These are phyloP conservation scores for Paraphoma sp. DNA, from an alignment of 2,329 filamentous ascomycete species.

Conservation along the genomic window DNA sequence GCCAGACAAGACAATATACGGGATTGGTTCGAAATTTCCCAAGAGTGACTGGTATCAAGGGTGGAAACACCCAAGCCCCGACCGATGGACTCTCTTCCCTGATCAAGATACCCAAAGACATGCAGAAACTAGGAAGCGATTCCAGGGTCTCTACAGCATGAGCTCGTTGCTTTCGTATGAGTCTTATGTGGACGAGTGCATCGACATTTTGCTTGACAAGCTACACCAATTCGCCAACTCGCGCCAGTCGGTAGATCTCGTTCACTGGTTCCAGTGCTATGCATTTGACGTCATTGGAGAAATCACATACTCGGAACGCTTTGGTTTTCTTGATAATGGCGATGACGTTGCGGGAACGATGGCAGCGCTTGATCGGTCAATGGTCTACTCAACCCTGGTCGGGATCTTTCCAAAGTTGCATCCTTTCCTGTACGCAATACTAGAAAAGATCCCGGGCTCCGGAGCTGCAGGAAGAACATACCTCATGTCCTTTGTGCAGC, in stretches of 20 bases:
- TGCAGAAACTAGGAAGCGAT: constrained; percentile 34
- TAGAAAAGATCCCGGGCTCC: constrained; percentile 12
- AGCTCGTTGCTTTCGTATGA: constrained; percentile 43
- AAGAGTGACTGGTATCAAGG: constrained; percentile 33
- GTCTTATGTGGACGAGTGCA: constrained; percentile 36
- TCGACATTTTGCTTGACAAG: constrained; percentile 7
- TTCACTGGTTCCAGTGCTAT: constrained; percentile 50
- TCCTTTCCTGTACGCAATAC: constrained; percentile 9
- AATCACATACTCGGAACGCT: constrained; percentile 47
- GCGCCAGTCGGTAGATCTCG: constrained; percentile 40
- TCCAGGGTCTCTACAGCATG: constrained; percentile 21
- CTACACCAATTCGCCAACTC: constrained; percentile 2
- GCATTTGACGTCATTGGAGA: constrained; percentile 53
- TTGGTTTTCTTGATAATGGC: constrained; percentile 47
- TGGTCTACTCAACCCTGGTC: constrained; percentile 19
- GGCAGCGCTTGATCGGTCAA: constrained; percentile 41
- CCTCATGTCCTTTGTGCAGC: constrained; percentile 12
- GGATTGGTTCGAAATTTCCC: constrained; percentile 12
- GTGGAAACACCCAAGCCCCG: constrained; percentile 47
- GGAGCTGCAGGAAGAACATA: constrained; percentile 12
- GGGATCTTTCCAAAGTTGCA: constrained; percentile 22
- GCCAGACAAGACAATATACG: constrained; percentile 12
- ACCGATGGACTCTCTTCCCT: constrained; percentile 42
- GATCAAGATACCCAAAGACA: constrained; percentile 47
- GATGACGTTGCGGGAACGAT: constrained; percentile 46